Evolutionary conservation across 495 filamentous ascomycete genomes (phyloP), one percentile per base, ranked within the genome.

Genomic region (Hapsidospora chrysogenum): DNA sequence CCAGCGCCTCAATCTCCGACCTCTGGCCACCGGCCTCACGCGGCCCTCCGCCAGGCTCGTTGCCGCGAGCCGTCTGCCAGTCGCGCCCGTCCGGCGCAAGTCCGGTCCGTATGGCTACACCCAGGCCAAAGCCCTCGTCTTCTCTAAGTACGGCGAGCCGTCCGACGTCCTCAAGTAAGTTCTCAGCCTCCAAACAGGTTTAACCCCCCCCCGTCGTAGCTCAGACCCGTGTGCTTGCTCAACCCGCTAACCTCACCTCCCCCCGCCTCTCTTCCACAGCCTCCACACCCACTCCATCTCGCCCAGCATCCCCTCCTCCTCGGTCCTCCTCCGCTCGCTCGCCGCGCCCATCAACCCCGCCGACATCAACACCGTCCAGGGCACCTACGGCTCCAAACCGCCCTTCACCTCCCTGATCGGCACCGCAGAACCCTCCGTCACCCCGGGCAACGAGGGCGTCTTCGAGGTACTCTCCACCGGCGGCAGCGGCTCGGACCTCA

Each of bases 271-370:
- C 41, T 38, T 34, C 7, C 18, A n/a, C 31, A 81, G 76, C 17
- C 66, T 92, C 4, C 83, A 92, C 64, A 77, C 66, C 3, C 73
- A 87, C 61, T 85, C 81, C 36, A 79, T 89, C 53, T 76, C 80
- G 0, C 76, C 84, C 6, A 63, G 70, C 19, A 64, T 95, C 41
- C 80, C 92, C 42, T 63, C 77, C 35, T 71, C 74, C 17, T 76
- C 84, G 36, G 72, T 64, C 17, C 58, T 72, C 38, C 46, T 70
- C 17, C 66, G 66, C 42, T 48, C 92, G 43, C 79, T 96, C 47
- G 77, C 85, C 31, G 74, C 83, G 1, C 85, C 89, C 31, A 77
- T 96, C 48, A 99, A 99, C 68, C 89, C 89, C 17, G 85, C 89
- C 39, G 89, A 99, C 64, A 80, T 99, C 42, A 97, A 96, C 63